Evolutionary conservation across 352 stramenopile species (phyloP), one percentile per base, ranked within the genome.

Genomic region (Phytophthora multivora): DNA sequence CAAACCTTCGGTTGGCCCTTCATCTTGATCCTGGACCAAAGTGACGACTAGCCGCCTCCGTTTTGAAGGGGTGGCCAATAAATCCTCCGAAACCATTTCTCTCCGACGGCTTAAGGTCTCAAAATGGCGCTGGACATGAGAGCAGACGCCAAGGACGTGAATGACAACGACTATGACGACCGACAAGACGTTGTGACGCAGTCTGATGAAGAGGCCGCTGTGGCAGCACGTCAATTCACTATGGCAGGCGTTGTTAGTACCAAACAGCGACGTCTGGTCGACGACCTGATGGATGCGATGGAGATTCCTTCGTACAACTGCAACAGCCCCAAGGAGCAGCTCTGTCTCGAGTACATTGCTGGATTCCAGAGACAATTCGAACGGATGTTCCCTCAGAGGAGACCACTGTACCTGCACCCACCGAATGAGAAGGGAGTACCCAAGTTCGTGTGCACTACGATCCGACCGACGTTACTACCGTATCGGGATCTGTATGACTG

Each of bases 381-480:
- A 51, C 69, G 77, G 38, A 77, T 98, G 55, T 98, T 97, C 71
- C 75, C 92, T 1, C 69, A 71, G 10, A 76, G 91, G 18, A 59
- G 70, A 12, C 69, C 76, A 18, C 77, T 98, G 45, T 97, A 97
- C 51, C 64, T 98, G n/a, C 86, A 89, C 19, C 83, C 91, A 0
- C 80, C 87, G 6, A 98, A 98, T 65, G 95, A 98, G 64, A 93
- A 88, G 49, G 91, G 93, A 1, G 80, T 96, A 28, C 67, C 83
- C 33, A 98, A 98, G 77, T 98, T 98, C 53, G 90, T 98, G 6
- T 98, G 94, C 71, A 97, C 92, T 28, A 98, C 88, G 15, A 75
- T 99, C 30, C 83, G 95, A 4, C 95, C 95, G 8, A 98, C 96
- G 9, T 62, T 98, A 31, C 68, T 99, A 10, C 95, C 93, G 2